Conservation (phyloP, 345 rosid species). For the Nephelium lappaceum region DNA sequence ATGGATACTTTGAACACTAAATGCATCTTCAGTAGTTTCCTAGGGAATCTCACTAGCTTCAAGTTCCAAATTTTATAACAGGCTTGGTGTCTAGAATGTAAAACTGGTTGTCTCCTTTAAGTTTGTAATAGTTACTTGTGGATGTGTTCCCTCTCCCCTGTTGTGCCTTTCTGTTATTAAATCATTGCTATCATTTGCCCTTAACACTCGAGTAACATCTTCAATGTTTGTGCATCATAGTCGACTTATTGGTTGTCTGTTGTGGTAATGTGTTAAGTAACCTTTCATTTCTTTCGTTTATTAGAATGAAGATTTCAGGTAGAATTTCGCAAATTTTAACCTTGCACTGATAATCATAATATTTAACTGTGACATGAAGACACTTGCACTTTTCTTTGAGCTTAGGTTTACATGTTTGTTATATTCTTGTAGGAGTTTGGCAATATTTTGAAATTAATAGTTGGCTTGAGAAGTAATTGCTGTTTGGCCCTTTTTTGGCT, state of each 20-base stretch:
- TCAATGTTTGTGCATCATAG: neutral
- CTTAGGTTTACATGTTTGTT: neutral
- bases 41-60: neutral
- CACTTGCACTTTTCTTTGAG: neutral
- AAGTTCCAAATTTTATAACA: neutral
- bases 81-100: neutral
- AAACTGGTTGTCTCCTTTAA: conserved; percentile 3
- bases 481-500: neutral
- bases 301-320: neutral
- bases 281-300: neutral
- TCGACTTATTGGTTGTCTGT: neutral
- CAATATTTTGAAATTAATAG: neutral
- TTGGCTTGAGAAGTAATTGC: neutral
- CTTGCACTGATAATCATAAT: neutral
- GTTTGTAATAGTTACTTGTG: neutral
- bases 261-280: neutral
- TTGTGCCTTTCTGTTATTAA: neutral
- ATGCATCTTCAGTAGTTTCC: neutral
- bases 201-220: neutral
- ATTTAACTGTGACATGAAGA: neutral
- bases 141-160: neutral
- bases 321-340: neutral
- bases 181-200: neutral
- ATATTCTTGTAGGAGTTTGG: conserved; percentile 9
- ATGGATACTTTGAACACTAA: neutral